A percentile compares a stretch with the other conserved stretches of the same genome.
phyloP scores from a whole-genome alignment of 2,329 filamentous ascomycete species.

The Alternaria arbusti region DNA sequence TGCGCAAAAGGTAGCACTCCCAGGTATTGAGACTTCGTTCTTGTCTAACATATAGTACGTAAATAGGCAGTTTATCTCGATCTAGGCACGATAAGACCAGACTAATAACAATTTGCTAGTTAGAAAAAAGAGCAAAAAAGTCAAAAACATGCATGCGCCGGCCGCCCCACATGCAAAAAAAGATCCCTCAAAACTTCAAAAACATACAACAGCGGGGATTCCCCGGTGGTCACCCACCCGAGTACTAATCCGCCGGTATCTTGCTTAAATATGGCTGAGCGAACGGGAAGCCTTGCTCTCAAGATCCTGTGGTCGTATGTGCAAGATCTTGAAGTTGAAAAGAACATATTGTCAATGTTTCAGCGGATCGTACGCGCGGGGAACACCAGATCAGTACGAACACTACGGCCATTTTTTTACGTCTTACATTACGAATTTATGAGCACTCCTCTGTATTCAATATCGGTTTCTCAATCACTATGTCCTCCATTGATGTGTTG shows the following conservation, averaged over 20 bases:
- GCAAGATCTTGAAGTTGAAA: not conserved
- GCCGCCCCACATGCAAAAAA: no score
- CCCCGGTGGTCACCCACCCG: slow-evolving; percentile 1
- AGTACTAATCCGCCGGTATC: slow-evolving; percentile 4
- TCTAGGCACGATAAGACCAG: not conserved
- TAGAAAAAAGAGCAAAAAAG: not conserved
- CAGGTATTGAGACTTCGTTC: accelerated
- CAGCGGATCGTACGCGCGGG: not conserved
- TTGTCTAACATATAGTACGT: not conserved
- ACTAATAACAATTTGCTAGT: not conserved
- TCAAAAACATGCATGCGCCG: not conserved
- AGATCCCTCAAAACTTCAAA: not conserved
- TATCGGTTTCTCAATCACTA: not conserved
- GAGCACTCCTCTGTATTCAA: not conserved
- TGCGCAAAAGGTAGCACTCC: not conserved
- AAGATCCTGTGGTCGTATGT: slow-evolving; percentile 3
- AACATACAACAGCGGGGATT: slow-evolving; percentile 11
- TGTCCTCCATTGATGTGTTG: not conserved
- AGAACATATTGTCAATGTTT: not conserved
- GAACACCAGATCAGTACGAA: not conserved
- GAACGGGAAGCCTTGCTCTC: not conserved
- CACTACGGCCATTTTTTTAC: not conserved
- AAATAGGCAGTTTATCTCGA: accelerated
- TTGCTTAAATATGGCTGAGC: not conserved
- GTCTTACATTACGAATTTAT: not conserved